Evolutionary conservation across 2,329 filamentous ascomycete species (phyloP), one percentile per base, ranked within the genome.

Genomic region (Phialocephala sp.): DNA sequence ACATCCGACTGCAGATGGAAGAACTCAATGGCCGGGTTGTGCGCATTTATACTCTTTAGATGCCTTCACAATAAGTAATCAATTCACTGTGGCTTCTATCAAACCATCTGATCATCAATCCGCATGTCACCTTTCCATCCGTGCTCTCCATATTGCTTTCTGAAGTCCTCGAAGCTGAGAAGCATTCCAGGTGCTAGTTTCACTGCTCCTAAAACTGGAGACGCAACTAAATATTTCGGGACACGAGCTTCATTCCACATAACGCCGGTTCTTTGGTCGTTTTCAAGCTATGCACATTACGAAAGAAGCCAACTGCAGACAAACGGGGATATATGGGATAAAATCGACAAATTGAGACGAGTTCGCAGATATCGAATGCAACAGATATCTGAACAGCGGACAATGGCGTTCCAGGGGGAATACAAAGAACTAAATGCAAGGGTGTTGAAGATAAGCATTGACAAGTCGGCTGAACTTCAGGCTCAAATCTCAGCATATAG

Each of bases 1-100:
- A 54, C 24, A 54, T 54, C 50, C 50, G 35, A 54, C 50, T 54
- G 50, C 50, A 54, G 50, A n/a, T 32, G 12, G 4, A 32, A 54
- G 24, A 24, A 32, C 50, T 54, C 27, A 22, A 35, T 1, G 24
- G 11, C 27, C 24, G 27, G 50, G 14, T 32, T n/a, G 8, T n/a
- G 11, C 6, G n/a, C 3, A 50, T 50, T 50, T 50, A 50, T 50
- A 50, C 45, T 18, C 8, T 22, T 22, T 4, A 24, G n/a, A 22
- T 6, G 11, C n/a, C 5, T 50, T 20, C 22, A n/a, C n/a, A 50
- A 24, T 3, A 24, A 50, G 24, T 6, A n/a, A 45, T 6, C 32
- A 54, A 18, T 6, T 27, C 11, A 32, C 24, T 41, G 27, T 32
- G 50, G 45, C 50, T 54, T 14, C 24, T 12, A 54, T 27, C 24